phyloP scores from a whole-genome alignment of 805 yeast genomes.

The Debaryomyces maramus region DNA sequence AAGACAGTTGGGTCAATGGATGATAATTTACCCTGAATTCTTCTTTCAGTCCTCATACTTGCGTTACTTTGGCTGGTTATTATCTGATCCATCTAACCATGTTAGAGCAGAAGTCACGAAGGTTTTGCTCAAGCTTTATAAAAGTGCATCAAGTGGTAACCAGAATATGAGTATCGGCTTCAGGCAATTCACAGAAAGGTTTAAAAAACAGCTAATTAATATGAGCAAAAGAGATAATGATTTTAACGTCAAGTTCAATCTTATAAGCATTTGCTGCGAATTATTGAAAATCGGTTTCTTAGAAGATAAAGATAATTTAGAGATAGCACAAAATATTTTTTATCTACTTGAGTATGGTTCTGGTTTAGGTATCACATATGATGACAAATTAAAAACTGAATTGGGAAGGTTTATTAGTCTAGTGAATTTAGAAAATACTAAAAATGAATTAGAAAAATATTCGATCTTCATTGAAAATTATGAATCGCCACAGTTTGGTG shows the following conservation, averaged over 20 bases:
- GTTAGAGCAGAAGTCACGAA: constrained; percentile 69
- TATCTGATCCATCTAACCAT: constrained; percentile 63
- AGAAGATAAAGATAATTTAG: constrained; percentile 54
- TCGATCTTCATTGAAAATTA: constrained; percentile 30
- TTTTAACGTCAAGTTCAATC: constrained; percentile 49
- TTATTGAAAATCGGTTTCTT: constrained; percentile 62
- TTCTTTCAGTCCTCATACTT: constrained; percentile 70
- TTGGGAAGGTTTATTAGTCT: constrained; percentile 54
- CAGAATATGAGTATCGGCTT: constrained; percentile 55
- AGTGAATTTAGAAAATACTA: constrained; percentile 41
- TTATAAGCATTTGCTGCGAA: constrained; percentile 54
- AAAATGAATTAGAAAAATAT: constrained; percentile 37
- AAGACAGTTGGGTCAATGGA: constrained; percentile 65
- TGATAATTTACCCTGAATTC: constrained; percentile 64
- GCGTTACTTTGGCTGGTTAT: constrained; percentile 79
- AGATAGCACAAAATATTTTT: constrained; percentile 19
- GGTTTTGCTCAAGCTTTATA: constrained; percentile 51
- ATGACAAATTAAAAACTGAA: constrained; percentile 39
- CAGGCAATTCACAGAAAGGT: constrained; percentile 76
- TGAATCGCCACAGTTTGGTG: constrained; percentile 23
- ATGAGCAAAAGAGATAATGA: constrained; percentile 50
- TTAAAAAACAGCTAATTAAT: constrained; percentile 62
- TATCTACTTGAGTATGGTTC: constrained; percentile 20
- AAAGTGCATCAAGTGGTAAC: constrained; percentile 17
- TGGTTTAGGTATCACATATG: constrained; percentile 10